These are phyloP conservation scores for Aspergillus calidoustus DNA, from an alignment of 2,329 filamentous ascomycete species.

Conservation along the genomic window DNA sequence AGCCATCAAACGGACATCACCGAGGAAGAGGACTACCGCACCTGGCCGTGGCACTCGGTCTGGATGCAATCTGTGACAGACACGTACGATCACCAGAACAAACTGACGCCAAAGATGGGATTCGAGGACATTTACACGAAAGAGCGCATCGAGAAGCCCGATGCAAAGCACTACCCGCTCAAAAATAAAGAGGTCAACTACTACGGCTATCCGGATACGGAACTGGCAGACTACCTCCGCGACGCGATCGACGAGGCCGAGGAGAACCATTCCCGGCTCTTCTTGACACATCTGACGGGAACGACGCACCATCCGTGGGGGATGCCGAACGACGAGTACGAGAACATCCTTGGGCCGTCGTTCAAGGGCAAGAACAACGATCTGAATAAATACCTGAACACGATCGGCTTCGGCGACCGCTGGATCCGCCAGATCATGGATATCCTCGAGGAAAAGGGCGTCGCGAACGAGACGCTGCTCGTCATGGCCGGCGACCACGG, in stretches of 20 bases:
- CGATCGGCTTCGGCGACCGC: slow-evolving; percentile 36
- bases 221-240: slow-evolving; percentile 37
- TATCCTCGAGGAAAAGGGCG: slow-evolving; percentile 36
- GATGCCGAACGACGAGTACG: slow-evolving; percentile 32
- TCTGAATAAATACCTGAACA: slow-evolving; percentile 20
- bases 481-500: slow-evolving; percentile 42
- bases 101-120: slow-evolving; percentile 34
- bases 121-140: slow-evolving; percentile 34
- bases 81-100: slow-evolving; percentile 36
- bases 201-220: slow-evolving; percentile 39
- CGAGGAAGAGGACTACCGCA: slow-evolving; percentile 31
- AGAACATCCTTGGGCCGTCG: slow-evolving; percentile 28
- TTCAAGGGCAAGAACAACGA: slow-evolving; percentile 20
- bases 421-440: slow-evolving; percentile 39
- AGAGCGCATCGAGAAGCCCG: slow-evolving; percentile 29
- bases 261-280: slow-evolving; percentile 35
- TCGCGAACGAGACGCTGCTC: slow-evolving; percentile 39
- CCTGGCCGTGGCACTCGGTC: slow-evolving; percentile 39
- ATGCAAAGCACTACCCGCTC: slow-evolving; percentile 34
- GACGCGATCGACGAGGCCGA: slow-evolving; percentile 40
- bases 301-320: slow-evolving; percentile 42
- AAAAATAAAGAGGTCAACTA: slow-evolving; percentile 36
- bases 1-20: slow-evolving; percentile 30
- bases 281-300: slow-evolving; percentile 40
- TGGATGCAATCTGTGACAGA: slow-evolving; percentile 42